Percentiles rank a stretch among this genome's conserved stretches.
These are phyloP conservation scores for Candida cerambycidarum DNA, from an alignment of 805 yeast species.

Conservation along the genomic window DNA sequence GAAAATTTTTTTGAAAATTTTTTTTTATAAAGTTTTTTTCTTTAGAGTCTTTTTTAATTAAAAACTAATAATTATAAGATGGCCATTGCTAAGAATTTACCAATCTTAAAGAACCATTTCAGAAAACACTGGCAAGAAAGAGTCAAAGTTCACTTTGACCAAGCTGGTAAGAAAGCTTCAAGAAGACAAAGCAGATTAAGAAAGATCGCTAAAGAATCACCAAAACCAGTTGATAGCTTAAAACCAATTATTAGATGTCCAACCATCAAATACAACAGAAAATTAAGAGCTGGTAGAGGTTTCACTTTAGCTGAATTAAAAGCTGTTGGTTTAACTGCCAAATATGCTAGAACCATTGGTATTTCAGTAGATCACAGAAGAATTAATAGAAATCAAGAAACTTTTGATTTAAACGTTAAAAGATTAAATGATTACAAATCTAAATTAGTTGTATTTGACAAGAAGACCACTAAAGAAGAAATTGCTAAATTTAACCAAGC, in stretches of 20 bases:
- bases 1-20: conserved; percentile 6
- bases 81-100: conserved; percentile 99
- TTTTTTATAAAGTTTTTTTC: conserved; percentile 2
- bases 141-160: conserved; percentile 99
- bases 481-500: conserved; percentile 57
- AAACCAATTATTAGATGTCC: conserved; percentile 99
- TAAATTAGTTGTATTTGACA: conserved; percentile 94
- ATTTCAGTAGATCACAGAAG: conserved; percentile 99
- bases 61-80: conserved; percentile 20
- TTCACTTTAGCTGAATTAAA: conserved; percentile 97
- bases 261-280: conserved; percentile 98
- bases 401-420: conserved; percentile 89
- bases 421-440: conserved; percentile 96
- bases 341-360: conserved; percentile 98
- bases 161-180: conserved; percentile 98
- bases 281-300: conserved; percentile 99
- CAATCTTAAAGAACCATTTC: conserved; percentile 99
- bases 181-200: conserved; percentile 93
- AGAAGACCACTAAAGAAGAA: conserved; percentile 76
- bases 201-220: conserved; percentile 94
- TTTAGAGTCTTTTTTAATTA: conserved; percentile 5
- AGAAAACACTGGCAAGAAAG: conserved; percentile 99
- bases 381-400: conserved; percentile 96
- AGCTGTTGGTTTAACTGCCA: conserved; percentile 89
- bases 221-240: conserved; percentile 94